Conservation (phyloP, 805 yeast genomes). For the Metschnikowia aberdeeniae region DNA sequence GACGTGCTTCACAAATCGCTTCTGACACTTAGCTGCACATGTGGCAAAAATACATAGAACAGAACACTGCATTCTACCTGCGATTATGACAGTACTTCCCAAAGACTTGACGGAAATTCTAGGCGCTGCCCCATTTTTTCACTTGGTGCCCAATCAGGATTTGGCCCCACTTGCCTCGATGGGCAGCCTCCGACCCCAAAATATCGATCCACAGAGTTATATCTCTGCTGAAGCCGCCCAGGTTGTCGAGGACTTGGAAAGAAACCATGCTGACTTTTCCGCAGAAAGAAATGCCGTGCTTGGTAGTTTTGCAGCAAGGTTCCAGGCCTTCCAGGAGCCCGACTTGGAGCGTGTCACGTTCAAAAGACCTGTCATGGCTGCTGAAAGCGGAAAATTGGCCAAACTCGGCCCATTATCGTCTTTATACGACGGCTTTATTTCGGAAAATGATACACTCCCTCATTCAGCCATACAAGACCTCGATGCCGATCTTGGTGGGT, state of each 20-base stretch:
- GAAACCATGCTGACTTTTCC: slow-evolving; percentile 11
- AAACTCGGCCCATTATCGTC: slow-evolving; percentile 10
- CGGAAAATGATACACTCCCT: slow-evolving; percentile 8
- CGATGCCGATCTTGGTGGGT: slow-evolving; percentile 8
- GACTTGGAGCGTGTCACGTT: slow-evolving; percentile 32
- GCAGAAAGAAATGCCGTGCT: slow-evolving; percentile 11
- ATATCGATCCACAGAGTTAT: slow-evolving; percentile 5
- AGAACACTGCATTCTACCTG: not conserved
- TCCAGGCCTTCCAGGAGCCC: slow-evolving; percentile 19
- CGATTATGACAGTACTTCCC: slow-evolving; percentile 2
- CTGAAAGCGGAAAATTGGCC: slow-evolving; percentile 1
- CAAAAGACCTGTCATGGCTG: slow-evolving; percentile 26
- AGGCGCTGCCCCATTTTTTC: slow-evolving; percentile 13
- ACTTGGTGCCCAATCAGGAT: slow-evolving; percentile 17
- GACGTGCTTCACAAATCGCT: too few species aligned
- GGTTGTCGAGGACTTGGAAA: slow-evolving; percentile 3
- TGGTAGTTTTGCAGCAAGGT: slow-evolving; percentile 18
- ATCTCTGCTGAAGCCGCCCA: slow-evolving; percentile 5
- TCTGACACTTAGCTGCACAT: not conserved
- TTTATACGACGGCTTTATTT: slow-evolving; percentile 13
- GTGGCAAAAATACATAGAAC: not conserved
- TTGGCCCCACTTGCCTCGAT: slow-evolving; percentile 14
- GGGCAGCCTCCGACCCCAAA: slow-evolving; percentile 9
- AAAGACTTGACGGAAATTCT: slow-evolving; percentile 12
- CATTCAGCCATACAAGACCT: slow-evolving; percentile 12